A percentile compares a stretch with the other conserved stretches of the same genome.
Evolutionary conservation across 352 stramenopile genomes (phyloP).

Genomic region (Globisporangium splendens): DNA sequence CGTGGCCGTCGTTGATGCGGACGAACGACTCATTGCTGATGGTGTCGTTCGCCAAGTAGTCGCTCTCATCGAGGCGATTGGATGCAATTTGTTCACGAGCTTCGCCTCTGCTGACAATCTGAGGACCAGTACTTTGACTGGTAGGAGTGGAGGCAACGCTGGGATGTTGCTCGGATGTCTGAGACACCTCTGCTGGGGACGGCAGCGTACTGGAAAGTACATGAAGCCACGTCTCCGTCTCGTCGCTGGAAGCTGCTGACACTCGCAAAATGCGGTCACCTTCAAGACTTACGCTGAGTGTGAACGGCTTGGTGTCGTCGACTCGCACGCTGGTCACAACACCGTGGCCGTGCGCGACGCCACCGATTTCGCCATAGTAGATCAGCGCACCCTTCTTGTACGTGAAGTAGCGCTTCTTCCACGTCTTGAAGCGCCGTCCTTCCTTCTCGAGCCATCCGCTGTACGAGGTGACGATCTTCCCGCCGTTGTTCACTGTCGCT

Average conservation of each 20-base stretch:
- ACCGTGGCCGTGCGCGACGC: constrained; percentile 55
- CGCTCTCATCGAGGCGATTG: constrained; percentile 42
- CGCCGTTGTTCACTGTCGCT: constrained; percentile 17
- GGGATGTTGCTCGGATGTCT: constrained; percentile 4
- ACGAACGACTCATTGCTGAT: constrained; percentile 75
- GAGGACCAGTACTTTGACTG: constrained; percentile 21
- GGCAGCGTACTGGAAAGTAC: constrained; percentile 21
- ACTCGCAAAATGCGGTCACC: constrained; percentile 33
- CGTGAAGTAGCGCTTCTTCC: constrained; percentile 75
- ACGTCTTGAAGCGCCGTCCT: constrained; percentile 71
- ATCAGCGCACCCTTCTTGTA: constrained; percentile 66
- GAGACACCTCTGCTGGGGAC: not conserved
- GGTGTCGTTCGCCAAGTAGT: constrained; percentile 70
- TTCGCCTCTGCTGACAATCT: constrained; percentile 18
- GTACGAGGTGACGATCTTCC: constrained; percentile 21
- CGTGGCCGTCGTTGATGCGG: constrained; percentile 32
- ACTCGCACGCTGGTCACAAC: constrained; percentile 38
- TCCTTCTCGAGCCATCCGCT: constrained; percentile 81
- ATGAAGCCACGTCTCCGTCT: constrained; percentile 47
- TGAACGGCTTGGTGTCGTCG: constrained; percentile 48
- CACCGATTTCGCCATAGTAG: constrained; percentile 65
- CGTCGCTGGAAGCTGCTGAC: constrained; percentile 21
- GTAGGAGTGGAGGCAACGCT: constrained; percentile 19
- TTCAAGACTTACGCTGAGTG: constrained; percentile 39
- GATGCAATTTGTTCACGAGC: constrained; percentile 7